Evolutionary conservation across 2,329 filamentous ascomycete genomes (phyloP), one percentile per base, ranked within the genome.

Genomic region (Epichloe aotearoae): DNA sequence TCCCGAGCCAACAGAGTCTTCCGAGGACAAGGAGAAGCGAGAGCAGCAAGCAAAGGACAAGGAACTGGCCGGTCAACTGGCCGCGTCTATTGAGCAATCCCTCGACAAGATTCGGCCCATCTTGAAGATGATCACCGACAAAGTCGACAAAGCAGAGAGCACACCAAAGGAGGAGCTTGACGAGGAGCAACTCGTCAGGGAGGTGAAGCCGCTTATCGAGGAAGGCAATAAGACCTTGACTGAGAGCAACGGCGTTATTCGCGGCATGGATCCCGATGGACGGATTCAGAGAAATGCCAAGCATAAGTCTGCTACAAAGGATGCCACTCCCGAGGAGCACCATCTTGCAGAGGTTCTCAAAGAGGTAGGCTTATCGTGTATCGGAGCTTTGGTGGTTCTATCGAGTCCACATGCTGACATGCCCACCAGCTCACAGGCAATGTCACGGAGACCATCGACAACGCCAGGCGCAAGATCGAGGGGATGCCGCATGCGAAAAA

Each of bases 401-500:
- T 30, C 8, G 30, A 30, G 30, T 30, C 30, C 30, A 30, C 1
- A 10, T 30, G 30, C 30, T 30, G 30, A 30, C 30, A 10, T 30
- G 30, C 30, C 30, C 30, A 11, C 7, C 11, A 81, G 70, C 76
- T 95, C 53, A 91, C 89, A 0, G 83, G 83, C 19, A 83, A 80
- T 26, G 86, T 96, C 20, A 83, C 86, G 45, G 82, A 83, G 60
- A 88, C 84, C 23, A 91, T 96, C 58, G 89, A 96, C 62, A 83
- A 84, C 56, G 86, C 86, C 26, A 93, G 90, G 80, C 86, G 84
- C 72, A 86, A 87, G 73, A 86, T 95, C 54, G 82, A 86, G 62
- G 86, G 87, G 62, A 93, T 95, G 86, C 89, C 90, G 5, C 86
- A 94, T 58, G 90, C 88, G 42, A 94, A 95, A 83, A 91, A 95